These are phyloP conservation scores for Penicillium freii DNA, from an alignment of 2,329 filamentous ascomycete species.

Conservation along the genomic window DNA sequence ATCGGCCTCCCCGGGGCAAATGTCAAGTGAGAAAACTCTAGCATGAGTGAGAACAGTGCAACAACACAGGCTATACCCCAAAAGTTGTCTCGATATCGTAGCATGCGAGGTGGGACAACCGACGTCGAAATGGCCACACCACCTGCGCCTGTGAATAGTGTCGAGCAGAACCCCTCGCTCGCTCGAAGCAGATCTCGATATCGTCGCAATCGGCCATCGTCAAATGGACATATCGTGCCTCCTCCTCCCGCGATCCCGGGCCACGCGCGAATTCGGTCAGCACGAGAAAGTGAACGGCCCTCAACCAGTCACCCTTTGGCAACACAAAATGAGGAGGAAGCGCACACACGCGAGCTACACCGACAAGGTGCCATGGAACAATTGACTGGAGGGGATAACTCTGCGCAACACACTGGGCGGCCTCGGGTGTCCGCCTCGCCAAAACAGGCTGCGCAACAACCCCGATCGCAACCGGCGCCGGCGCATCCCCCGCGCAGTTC, in stretches of 20 bases:
- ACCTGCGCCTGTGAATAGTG: background rate
- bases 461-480: background rate
- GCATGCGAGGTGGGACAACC: background rate
- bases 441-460: background rate
- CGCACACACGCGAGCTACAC: slow-evolving; percentile 25
- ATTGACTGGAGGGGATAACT: slow-evolving; percentile 30
- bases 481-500: background rate
- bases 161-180: slow-evolving; percentile 26
- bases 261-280: slow-evolving; percentile 3
- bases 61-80: background rate
- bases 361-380: slow-evolving; percentile 36
- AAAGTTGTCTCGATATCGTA: background rate
- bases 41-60: background rate
- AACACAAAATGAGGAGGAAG: slow-evolving; percentile 13
- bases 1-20: background rate
- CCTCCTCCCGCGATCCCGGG: slow-evolving; percentile 15
- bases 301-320: background rate
- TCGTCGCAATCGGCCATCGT: slow-evolving; percentile 29
- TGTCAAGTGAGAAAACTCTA: background rate
- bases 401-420: slow-evolving; percentile 8
- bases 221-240: slow-evolving; percentile 5
- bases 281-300: background rate
- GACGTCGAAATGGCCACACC: slow-evolving; percentile 1
- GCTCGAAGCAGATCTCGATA: slow-evolving; percentile 38
- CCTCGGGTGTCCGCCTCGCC: slow-evolving; percentile 7